phyloP scores from a whole-genome alignment of 169 alveolate species.

The Perkinsus chesapeaki region DNA sequence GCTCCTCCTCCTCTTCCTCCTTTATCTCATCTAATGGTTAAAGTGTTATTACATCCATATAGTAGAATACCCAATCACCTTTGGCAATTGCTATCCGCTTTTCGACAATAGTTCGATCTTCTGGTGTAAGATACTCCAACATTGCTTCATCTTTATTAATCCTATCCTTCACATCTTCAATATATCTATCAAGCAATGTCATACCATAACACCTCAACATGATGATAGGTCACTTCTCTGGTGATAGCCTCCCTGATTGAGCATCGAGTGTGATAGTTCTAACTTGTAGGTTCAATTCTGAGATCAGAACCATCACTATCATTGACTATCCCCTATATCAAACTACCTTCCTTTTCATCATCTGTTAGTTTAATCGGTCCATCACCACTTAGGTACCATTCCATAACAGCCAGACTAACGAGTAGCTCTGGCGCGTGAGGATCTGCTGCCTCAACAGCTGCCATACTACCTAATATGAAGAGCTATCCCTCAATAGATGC shows the following conservation, averaged over 20 bases:
- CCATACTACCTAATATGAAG: not conserved
- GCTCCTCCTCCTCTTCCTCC: not conserved
- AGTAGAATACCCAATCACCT: not conserved
- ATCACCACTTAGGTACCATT: not conserved
- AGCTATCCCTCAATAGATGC: too few species aligned
- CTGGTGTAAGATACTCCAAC: not conserved
- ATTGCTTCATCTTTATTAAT: not conserved
- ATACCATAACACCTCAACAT: not conserved
- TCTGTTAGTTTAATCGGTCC: not conserved
- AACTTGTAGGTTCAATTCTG: not conserved
- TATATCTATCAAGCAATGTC: not conserved
- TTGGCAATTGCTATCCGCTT: not conserved
- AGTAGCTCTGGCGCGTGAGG: not conserved
- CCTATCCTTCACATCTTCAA: not conserved
- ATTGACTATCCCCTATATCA: not conserved
- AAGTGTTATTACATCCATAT: not conserved
- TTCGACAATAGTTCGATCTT: not conserved
- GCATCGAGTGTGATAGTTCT: not conserved
- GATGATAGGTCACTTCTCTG: not conserved
- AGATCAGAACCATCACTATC: not conserved
- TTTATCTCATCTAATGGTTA: not conserved
- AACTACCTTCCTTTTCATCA: not conserved
- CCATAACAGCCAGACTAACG: not conserved
- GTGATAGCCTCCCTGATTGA: not conserved
- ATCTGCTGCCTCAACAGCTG: not conserved